Conservation (phyloP, 345 rosid species). For the Salix arbutifolia region DNA sequence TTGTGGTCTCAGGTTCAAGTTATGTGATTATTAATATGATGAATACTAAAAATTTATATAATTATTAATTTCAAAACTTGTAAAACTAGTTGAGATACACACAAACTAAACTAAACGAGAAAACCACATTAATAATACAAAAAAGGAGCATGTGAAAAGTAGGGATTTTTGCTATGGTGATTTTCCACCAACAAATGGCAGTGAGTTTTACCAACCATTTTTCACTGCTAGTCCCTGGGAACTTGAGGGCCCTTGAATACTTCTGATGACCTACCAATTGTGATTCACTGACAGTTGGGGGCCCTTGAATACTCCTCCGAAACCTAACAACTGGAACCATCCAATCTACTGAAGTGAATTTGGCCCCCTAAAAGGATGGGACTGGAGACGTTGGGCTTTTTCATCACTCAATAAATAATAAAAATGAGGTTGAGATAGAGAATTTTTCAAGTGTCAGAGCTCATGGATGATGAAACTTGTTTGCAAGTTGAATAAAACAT, state of each 20-base stretch:
- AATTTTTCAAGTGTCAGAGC: too few species aligned
- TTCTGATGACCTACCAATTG: not conserved
- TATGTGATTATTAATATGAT: too few species aligned
- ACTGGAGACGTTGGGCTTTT: not conserved
- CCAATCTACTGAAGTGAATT: not conserved
- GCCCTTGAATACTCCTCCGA: not conserved
- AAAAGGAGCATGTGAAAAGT: too few species aligned
- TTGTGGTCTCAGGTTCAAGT: too few species aligned
- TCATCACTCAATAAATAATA: not conserved
- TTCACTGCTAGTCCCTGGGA: not conserved
- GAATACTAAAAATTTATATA: rapidly evolving
- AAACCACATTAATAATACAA: too few species aligned
- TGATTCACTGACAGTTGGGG: not conserved
- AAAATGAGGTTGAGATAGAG: too few species aligned
- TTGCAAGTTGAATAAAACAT: not conserved
- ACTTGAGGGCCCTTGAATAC: not conserved
- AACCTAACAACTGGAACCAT: not conserved
- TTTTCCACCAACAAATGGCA: too few species aligned
- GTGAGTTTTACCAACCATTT: too few species aligned
- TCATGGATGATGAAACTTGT: too few species aligned
- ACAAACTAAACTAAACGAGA: rapidly evolving
- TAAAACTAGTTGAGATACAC: rapidly evolving
- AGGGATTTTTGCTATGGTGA: not conserved
- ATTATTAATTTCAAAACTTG: rapidly evolving
- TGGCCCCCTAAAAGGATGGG: not conserved